phyloP scores from a whole-genome alignment of 176 grass and related monocot genomes.

The Musa itinerans region DNA sequence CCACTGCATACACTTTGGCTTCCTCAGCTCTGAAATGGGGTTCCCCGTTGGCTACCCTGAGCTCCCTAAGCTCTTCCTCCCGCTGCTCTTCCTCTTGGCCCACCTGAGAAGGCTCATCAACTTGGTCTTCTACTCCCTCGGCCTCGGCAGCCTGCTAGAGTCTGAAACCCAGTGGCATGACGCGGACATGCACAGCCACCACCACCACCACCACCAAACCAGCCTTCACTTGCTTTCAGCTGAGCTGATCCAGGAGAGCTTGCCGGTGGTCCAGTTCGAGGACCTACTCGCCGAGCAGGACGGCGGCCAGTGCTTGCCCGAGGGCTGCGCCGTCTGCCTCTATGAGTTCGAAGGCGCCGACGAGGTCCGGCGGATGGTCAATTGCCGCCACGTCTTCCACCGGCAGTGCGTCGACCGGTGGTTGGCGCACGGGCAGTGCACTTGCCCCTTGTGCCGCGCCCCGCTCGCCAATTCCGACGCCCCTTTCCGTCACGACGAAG shows the following conservation, averaged over 20 bases:
- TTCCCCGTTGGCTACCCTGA: background rate
- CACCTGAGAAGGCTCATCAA: slow-evolving; percentile 1
- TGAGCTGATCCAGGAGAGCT: background rate
- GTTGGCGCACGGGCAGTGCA: background rate
- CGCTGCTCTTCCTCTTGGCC: slow-evolving; percentile 2
- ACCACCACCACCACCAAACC: no score
- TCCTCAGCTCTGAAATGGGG: slow-evolving; percentile 1
- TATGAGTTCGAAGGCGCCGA: background rate
- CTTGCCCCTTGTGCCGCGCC: background rate
- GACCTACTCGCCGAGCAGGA: background rate
- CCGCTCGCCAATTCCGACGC: background rate
- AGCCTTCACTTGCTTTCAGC: background rate
- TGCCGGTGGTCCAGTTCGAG: background rate
- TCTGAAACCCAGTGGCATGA: background rate
- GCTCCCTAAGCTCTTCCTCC: slow-evolving; percentile 16
- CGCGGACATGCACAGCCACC: no score
- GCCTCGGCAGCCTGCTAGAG: background rate
- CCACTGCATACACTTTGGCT: background rate
- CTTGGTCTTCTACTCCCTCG: background rate
- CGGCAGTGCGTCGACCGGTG: slow-evolving; percentile 9
- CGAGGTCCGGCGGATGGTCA: background rate
- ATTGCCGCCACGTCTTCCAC: background rate
- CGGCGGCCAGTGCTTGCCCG: background rate
- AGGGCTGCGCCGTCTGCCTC: slow-evolving; percentile 9
- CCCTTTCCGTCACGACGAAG: no score